Percentiles rank a stretch among this genome's conserved stretches.
These are phyloP conservation scores for Penicillium bialowiezense DNA, from an alignment of 495 filamentous ascomycete species.

Conservation along the genomic window DNA sequence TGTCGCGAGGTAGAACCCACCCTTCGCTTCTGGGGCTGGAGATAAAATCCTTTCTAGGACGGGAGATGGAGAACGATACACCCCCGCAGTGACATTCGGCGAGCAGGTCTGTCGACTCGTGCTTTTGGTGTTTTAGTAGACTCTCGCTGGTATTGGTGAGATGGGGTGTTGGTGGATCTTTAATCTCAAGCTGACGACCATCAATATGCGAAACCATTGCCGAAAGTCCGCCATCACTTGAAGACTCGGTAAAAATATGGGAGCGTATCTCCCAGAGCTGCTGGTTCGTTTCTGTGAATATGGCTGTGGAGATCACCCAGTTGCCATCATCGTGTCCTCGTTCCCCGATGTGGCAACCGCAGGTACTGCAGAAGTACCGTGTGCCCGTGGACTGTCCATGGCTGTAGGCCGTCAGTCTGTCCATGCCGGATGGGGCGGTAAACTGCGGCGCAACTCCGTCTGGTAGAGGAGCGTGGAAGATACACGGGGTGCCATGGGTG, in stretches of 20 bases:
- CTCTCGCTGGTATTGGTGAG: not conserved
- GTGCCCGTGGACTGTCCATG: conserved; percentile 23
- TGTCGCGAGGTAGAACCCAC: conserved; percentile 40
- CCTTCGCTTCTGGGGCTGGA: conserved; percentile 25
- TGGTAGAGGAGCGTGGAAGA: conserved; percentile 45
- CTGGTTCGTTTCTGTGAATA: conserved; percentile 22
- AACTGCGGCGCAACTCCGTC: conserved; percentile 35
- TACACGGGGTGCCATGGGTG: conserved; percentile 53
- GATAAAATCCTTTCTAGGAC: conserved; percentile 28
- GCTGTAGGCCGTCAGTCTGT: conserved; percentile 30
- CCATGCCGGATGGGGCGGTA: conserved; percentile 23
- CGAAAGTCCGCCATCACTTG: conserved; percentile 42
- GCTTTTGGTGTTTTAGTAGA: not conserved
- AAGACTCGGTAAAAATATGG: conserved; percentile 44
- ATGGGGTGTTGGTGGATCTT: conserved; percentile 14
- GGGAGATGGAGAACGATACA: conserved; percentile 39
- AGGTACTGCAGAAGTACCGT: conserved; percentile 44
- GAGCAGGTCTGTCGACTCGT: conserved; percentile 15
- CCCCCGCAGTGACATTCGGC: conserved; percentile 52
- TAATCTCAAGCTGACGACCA: conserved; percentile 17
- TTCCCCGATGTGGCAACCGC: conserved; percentile 40
- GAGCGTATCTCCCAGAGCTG: conserved; percentile 30
- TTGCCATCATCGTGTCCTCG: conserved; percentile 4
- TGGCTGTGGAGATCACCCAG: conserved; percentile 31
- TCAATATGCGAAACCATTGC: conserved; percentile 32